These are phyloP conservation scores for Heterobasidion annosum DNA, from an alignment of 1,284 basidiomycete species.

Conservation along the genomic window DNA sequence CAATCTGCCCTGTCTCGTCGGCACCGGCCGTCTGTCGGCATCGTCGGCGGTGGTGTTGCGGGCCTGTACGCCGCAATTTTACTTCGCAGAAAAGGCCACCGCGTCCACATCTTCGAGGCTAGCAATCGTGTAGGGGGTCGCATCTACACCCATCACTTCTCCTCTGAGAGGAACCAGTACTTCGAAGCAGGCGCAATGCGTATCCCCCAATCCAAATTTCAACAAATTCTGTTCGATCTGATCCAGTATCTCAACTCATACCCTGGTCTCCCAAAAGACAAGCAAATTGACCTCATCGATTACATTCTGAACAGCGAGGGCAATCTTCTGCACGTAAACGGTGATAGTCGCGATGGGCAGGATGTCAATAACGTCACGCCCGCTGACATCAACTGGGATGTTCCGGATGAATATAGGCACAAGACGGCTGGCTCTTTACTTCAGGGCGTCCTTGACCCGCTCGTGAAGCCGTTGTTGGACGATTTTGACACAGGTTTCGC, in stretches of 20 bases:
- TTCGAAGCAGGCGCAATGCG: constrained; percentile 17
- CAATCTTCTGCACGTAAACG: constrained; percentile 13
- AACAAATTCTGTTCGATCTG: constrained; percentile 12
- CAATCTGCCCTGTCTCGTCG: too few species aligned
- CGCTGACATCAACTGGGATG: constrained; percentile 5
- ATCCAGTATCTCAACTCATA: constrained; percentile 5
- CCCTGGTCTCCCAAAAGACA: constrained; percentile 7
- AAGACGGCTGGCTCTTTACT: constrained; percentile 10
- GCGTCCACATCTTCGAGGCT: constrained; percentile 12
- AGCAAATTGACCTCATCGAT: constrained; percentile 10
- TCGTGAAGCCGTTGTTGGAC: constrained; percentile 12
- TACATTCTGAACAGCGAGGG: constrained; percentile 11
- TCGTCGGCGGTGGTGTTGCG: constrained; percentile 13
- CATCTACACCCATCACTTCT: constrained; percentile 13
- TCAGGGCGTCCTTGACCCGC: constrained; percentile 6
- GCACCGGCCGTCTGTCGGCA: background rate
- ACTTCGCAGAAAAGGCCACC: constrained; percentile 6
- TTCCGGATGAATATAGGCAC: constrained; percentile 5
- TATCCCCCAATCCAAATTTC: constrained; percentile 13
- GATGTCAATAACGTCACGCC: constrained; percentile 1
- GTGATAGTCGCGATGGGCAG: background rate
- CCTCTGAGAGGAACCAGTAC: constrained; percentile 12
- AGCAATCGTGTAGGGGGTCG: constrained; percentile 13
- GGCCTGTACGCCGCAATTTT: constrained; percentile 13
- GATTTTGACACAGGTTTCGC: constrained; percentile 7